These are phyloP conservation scores for Byssothecium circinans DNA, from an alignment of 2,329 filamentous ascomycete species.

Conservation along the genomic window DNA sequence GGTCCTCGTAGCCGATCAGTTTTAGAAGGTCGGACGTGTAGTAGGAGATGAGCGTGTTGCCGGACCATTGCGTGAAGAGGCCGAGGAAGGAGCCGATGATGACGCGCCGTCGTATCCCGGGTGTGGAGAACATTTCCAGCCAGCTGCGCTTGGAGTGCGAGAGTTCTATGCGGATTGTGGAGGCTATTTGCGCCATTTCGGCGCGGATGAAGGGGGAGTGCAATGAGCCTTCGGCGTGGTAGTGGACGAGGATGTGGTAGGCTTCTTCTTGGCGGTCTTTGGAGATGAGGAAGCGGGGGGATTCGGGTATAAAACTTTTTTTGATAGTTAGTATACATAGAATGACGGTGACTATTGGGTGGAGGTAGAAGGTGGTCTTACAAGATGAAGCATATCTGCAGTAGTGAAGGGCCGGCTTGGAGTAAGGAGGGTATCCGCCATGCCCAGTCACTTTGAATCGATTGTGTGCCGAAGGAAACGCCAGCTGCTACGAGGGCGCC, in stretches of 20 bases:
- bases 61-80: constrained; percentile 67
- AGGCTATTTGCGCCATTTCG: constrained; percentile 67
- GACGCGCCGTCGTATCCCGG: constrained; percentile 65
- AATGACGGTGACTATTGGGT: background rate
- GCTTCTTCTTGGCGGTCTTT: constrained; percentile 66
- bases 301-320: constrained; percentile 58
- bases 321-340: too few species aligned
- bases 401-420: constrained; percentile 63
- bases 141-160: constrained; percentile 56
- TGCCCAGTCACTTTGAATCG: constrained; percentile 62
- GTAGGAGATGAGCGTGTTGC: constrained; percentile 64
- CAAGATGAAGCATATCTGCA: constrained; percentile 66
- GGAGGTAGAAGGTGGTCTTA: constrained; percentile 10
- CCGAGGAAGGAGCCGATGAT: constrained; percentile 64
- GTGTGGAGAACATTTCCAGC: constrained; percentile 61
- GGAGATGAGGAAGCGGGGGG: constrained; percentile 65
- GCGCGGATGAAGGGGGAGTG: constrained; percentile 64
- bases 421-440: constrained; percentile 67
- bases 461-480: constrained; percentile 62
- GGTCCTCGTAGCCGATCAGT: constrained; percentile 60
- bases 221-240: constrained; percentile 63
- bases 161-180: constrained; percentile 62
- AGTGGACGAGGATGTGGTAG: constrained; percentile 60
- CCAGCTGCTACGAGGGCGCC: constrained; percentile 59
- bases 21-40: constrained; percentile 64